A percentile compares a stretch with the other conserved stretches of the same genome.
Evolutionary conservation across 2,329 filamentous ascomycete species (phyloP).

Genomic region (Aspergillus sp.): DNA sequence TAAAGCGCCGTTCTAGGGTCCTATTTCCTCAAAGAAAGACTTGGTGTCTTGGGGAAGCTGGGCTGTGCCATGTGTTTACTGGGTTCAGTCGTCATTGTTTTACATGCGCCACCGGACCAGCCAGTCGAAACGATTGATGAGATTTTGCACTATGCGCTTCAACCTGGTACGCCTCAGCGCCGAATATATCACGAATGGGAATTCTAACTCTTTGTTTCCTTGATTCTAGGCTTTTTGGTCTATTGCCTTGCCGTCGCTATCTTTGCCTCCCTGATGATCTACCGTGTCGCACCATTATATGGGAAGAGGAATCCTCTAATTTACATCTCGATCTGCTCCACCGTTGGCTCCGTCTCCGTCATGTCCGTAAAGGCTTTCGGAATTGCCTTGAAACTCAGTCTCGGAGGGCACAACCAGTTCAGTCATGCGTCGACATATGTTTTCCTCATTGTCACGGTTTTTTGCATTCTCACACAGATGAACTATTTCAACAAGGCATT

Average conservation of each 20-base stretch:
- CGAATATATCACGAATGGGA: background rate
- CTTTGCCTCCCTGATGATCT: slow-evolving; percentile 94
- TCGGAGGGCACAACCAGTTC: slow-evolving; percentile 93
- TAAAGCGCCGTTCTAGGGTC: slow-evolving; percentile 81
- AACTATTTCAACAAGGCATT: slow-evolving; percentile 99
- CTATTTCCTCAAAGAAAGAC: slow-evolving; percentile 86
- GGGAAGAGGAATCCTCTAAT: slow-evolving; percentile 95
- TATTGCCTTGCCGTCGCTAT: slow-evolving; percentile 78
- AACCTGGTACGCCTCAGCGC: slow-evolving; percentile 66
- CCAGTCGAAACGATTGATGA: slow-evolving; percentile 89
- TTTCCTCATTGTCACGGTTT: slow-evolving; percentile 86
- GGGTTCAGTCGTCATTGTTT: slow-evolving; percentile 93
- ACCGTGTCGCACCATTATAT: slow-evolving; percentile 82
- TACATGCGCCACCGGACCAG: slow-evolving; percentile 93
- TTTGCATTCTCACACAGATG: slow-evolving; percentile 98
- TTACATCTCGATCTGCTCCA: slow-evolving; percentile 96
- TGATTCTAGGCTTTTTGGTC: slow-evolving; percentile 73
- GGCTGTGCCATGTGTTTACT: slow-evolving; percentile 96
- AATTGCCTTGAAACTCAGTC: slow-evolving; percentile 92
- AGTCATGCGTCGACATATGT: slow-evolving; percentile 93
- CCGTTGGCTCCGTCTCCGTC: slow-evolving; percentile 93
- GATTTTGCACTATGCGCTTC: slow-evolving; percentile 85
- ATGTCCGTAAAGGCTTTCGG: slow-evolving; percentile 99
- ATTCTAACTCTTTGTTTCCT: slow-evolving; percentile 1
- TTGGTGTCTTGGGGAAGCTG: slow-evolving; percentile 88